Base-by-base conservation (phyloP, 2,329 filamentous ascomycete species). In the Coniosporium tulheliwenetii region DNA sequence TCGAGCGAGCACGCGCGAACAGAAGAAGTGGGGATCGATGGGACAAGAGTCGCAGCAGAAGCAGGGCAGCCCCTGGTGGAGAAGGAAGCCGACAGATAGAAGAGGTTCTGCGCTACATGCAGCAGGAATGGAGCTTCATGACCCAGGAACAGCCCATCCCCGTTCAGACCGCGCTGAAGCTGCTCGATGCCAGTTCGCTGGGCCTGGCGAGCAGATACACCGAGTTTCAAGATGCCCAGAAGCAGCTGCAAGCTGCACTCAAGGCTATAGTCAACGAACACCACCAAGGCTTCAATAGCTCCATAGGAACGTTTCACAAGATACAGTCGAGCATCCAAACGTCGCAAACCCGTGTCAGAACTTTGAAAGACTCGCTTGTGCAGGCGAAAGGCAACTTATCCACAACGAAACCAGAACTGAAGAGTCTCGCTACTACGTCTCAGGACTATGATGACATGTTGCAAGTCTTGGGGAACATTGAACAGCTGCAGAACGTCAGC, bases 261-360 rank as follows among this genome's bases (percentile, higher is more conserved):
- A 95, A 94, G 61, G 78, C 79, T 30, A 94, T 98, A 51, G 91
- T 98, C 19, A 94, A 98, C 59, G 89, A 98, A 64, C 89, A 98
- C 56, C 89, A 98, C 56, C 91, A 98, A 60, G 93, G 91, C 37
- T 98, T 98, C 71, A 98, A 96, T 64, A 94, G 85, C 60, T 95
- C 89, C 39, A 96, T 98, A 47, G 91, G 89, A 59, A 96, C 89
- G 14, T 98, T 96, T 56, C 93, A 98, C 67, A 95, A 93, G 62
- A 98, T 98, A 45, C 91, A 98, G 60, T 77, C 79, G 40, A 94
- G 85, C 61, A 91, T 98, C 48, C 83, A 89, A 52, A 70, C 76
- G 39, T 94, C 86, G 12, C 91, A 98, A 61, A 79, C 79, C 52
- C 78, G 85, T 44, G 85, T 98, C 41, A 77, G 89, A 43, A 68